Percentiles rank a stretch among this genome's conserved stretches.
These are phyloP conservation scores for Tylopilus intermedius DNA, from an alignment of 768 basidiomycete genomes.

Conservation along the genomic window DNA sequence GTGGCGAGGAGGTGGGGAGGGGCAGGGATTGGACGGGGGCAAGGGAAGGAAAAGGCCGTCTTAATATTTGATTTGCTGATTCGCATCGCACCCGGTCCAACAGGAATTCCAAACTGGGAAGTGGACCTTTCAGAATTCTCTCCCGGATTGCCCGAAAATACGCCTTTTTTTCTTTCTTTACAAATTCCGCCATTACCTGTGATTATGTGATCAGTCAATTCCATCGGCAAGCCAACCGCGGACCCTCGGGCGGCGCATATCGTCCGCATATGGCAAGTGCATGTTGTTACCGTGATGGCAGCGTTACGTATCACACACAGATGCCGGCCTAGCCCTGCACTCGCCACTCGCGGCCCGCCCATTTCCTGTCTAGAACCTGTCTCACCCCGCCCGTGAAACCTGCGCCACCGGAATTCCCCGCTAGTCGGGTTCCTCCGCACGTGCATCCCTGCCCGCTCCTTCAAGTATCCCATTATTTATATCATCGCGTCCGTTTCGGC, in stretches of 20 bases:
- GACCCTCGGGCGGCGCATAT: conserved; percentile 27
- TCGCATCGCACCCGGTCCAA: conserved; percentile 31
- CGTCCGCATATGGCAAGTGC: conserved; percentile 11
- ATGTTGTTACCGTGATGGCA: conserved; percentile 26
- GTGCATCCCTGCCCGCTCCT: conserved; percentile 8
- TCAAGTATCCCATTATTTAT: not conserved
- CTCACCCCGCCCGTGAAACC: conserved; percentile 14
- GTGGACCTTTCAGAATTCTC: conserved; percentile 7
- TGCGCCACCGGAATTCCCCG: conserved; percentile 28
- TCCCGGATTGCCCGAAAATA: conserved; percentile 28
- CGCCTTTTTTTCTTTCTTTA: conserved; percentile 18
- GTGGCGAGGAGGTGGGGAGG: conserved; percentile 20
- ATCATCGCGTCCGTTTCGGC: not conserved
- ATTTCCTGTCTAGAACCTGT: conserved; percentile 2
- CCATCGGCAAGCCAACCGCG: conserved; percentile 30
- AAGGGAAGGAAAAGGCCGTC: conserved; percentile 26
- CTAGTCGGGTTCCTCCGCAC: conserved; percentile 17
- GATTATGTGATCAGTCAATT: conserved; percentile 25
- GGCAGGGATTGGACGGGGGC: conserved; percentile 23
- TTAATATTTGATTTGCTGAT: conserved; percentile 38
- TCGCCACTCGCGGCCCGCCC: conserved; percentile 23
- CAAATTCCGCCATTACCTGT: conserved; percentile 31
- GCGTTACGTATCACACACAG: conserved; percentile 14
- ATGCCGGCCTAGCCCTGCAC: conserved; percentile 24
- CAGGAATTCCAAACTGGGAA: conserved; percentile 15